phyloP scores from a whole-genome alignment of 257 asterid species.

The Linaria vulgaris region DNA sequence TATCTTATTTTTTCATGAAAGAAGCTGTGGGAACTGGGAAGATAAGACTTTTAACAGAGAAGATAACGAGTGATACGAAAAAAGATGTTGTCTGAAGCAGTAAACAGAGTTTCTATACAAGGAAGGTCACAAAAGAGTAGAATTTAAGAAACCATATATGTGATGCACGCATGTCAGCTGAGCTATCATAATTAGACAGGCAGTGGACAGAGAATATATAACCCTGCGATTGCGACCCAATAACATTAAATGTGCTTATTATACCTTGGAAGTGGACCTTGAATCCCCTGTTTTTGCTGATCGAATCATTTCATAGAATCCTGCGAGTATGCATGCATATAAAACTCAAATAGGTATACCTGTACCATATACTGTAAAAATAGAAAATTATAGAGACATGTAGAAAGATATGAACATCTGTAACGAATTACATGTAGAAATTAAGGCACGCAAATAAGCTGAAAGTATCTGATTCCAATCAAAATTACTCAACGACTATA shows the following conservation, averaged over 20 bases:
- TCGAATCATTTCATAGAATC: slow-evolving; percentile 94
- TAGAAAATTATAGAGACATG: slow-evolving; percentile 1
- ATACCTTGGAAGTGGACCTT: slow-evolving; percentile 93
- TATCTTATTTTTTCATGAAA: background rate
- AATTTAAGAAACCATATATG: too few relatives aligned
- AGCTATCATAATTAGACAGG: background rate
- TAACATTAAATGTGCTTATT: background rate
- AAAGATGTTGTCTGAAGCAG: too few relatives aligned
- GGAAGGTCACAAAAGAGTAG: background rate
- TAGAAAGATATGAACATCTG: slow-evolving; percentile 2
- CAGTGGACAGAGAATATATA: background rate
- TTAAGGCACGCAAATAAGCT: too few relatives aligned
- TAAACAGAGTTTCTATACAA: too few relatives aligned
- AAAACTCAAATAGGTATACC: slow-evolving; percentile 18
- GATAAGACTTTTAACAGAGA: too few relatives aligned
- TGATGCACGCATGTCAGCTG: too few relatives aligned
- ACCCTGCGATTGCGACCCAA: background rate
- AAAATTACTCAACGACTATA: background rate
- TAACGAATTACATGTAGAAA: background rate
- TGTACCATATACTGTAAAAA: slow-evolving; percentile 1
- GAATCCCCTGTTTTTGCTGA: slow-evolving; percentile 88
- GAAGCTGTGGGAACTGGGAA: too few relatives aligned
- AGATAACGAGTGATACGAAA: too few relatives aligned
- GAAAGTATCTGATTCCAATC: background rate
- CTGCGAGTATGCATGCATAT: slow-evolving; percentile 44